phyloP scores from a whole-genome alignment of 805 yeast genomes.

The Teunomyces pallodes region DNA sequence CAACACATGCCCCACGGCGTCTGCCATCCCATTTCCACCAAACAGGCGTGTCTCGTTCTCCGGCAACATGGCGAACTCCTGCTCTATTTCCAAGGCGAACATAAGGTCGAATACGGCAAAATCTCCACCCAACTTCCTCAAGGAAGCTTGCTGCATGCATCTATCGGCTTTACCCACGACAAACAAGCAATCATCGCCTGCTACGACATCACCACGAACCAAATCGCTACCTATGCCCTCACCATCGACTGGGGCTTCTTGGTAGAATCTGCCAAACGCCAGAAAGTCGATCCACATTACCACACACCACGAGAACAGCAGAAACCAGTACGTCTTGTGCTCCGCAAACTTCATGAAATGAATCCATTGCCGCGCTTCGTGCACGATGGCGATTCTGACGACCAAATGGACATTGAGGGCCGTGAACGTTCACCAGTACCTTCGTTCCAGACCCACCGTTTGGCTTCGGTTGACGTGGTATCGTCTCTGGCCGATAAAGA shows the following conservation, averaged over 20 bases:
- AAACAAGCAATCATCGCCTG: conserved; percentile 45
- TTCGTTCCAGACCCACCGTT: not conserved
- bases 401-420: conserved; percentile 14
- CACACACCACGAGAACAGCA: conserved; percentile 48
- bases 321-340: conserved; percentile 37
- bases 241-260: conserved; percentile 57
- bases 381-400: conserved; percentile 12
- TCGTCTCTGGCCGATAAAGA: conserved; percentile 44
- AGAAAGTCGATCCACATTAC: conserved; percentile 46
- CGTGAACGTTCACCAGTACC: not conserved
- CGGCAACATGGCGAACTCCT: conserved; percentile 60
- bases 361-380: conserved; percentile 19
- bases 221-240: conserved; percentile 42
- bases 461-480: conserved; percentile 38
- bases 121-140: conserved; percentile 28
- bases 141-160: conserved; percentile 27
- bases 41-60: conserved; percentile 68
- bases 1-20: conserved; percentile 61
- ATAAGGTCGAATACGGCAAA: conserved; percentile 55
- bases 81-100: conserved; percentile 64
- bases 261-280: conserved; percentile 44
- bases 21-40: conserved; percentile 63
- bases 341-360: conserved; percentile 33
- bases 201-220: conserved; percentile 33
- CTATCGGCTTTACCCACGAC: conserved; percentile 53